These are phyloP conservation scores for Pezicula carpinea DNA, from an alignment of 2,329 filamentous ascomycete species.

Conservation along the genomic window DNA sequence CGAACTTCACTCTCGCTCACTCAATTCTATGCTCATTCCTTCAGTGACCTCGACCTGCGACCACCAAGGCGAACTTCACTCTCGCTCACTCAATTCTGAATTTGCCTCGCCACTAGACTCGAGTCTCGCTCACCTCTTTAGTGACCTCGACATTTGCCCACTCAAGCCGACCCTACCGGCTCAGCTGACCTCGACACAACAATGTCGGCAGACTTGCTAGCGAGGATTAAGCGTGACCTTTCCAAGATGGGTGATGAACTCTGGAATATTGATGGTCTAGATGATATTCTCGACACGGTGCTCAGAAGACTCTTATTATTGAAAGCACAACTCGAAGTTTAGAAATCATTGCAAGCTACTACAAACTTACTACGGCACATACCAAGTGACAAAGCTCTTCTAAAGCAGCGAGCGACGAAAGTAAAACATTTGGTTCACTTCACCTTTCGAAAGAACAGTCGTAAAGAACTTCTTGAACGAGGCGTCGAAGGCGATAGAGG, in stretches of 20 bases:
- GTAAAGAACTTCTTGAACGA: too few relatives aligned
- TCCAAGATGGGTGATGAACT: slow-evolving; percentile 5
- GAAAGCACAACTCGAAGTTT: slow-evolving; percentile 6
- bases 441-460: slow-evolving; percentile 6
- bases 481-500: too few relatives aligned
- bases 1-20: too few relatives aligned
- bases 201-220: slow-evolving; percentile 5
- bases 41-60: too few relatives aligned
- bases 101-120: too few relatives aligned
- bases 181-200: too few relatives aligned
- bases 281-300: slow-evolving; percentile 4
- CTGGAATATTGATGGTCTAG: slow-evolving; percentile 5
- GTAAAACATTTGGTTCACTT: slow-evolving; percentile 7
- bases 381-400: slow-evolving; percentile 5
- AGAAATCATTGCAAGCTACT: slow-evolving; percentile 7
- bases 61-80: too few relatives aligned
- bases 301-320: slow-evolving; percentile 4
- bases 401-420: slow-evolving; percentile 7
- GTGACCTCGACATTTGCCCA: too few relatives aligned
- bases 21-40: too few relatives aligned
- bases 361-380: slow-evolving; percentile 2
- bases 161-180: too few relatives aligned
- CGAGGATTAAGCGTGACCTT: slow-evolving; percentile 6
- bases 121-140: too few relatives aligned
- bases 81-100: too few relatives aligned